Base-by-base conservation (phyloP, 257 asterid genomes). In the Solanum pinnatisectum region DNA sequence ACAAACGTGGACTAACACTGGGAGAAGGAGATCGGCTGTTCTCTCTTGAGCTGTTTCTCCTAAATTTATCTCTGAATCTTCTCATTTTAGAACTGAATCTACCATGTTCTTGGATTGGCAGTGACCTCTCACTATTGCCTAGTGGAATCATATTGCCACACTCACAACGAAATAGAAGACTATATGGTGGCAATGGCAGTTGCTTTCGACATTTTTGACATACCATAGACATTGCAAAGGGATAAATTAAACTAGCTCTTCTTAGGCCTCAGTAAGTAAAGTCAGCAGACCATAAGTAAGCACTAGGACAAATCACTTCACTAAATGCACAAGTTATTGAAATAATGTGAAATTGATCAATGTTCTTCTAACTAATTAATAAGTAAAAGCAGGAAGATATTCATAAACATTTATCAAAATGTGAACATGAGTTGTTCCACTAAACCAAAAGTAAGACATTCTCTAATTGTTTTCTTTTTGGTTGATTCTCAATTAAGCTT, bases 11-110 rank as follows among this genome's bases (percentile, higher is more conserved):
- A 5, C 84, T 74, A 12, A 70, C 18, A 35, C 88, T 63, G 13
- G 25, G 30, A 13, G 87, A 72, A 83, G 86, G 3, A 15, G 32
- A 68, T 18, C 8, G 83, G 36, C 76, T 84, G 63, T 74, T 60
- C 14, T 56, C 33, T 90, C 89, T 79, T 15, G 85, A 73, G 16
- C 60, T 86, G 39, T 46, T 92, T 87, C 22, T 88, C 87, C 59
- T 73, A 16, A 89, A 20, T 49, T 82, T 85, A 14, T 79, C 40
- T 49, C 84, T 83, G 23, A 71, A 23, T 12, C 22, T 25, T 88
- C 87, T 90, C 67, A 87, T 44, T 42, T 83, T 88, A 9, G 35
- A 84, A 82, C 83, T 91, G 89, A 35, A 78, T 72, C 63, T 86
- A 44, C 84, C 79, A 13, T 71, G 42, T 59, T 90, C 90, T 59